Evolutionary conservation across 345 rosid genomes (phyloP).

Genomic region (Eucalyptus camaldulensis): DNA sequence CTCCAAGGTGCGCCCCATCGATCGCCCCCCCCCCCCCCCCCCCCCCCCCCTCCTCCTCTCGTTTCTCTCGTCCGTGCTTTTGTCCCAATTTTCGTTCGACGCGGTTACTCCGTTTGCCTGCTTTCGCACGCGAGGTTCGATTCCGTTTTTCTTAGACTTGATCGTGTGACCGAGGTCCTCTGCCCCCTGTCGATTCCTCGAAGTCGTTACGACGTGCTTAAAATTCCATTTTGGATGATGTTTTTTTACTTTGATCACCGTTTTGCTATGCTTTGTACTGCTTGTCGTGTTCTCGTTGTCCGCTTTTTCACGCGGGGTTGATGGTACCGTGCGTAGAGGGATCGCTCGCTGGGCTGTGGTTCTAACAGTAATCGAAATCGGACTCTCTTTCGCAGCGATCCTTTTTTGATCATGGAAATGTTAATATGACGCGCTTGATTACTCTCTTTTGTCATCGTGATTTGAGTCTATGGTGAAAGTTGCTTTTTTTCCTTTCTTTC

Average conservation of each 20-base stretch:
- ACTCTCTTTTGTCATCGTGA: neutral
- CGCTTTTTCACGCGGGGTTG: neutral
- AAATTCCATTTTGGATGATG: neutral
- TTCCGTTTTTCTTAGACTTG: neutral
- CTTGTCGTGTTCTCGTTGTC: neutral
- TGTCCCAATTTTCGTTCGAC: neutral
- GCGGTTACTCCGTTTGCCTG: neutral
- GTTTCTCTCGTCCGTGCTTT: neutral
- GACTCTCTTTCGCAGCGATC: neutral
- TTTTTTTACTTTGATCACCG: neutral
- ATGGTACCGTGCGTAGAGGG: neutral
- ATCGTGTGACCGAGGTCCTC: neutral
- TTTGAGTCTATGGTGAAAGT: neutral
- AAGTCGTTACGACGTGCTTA: neutral
- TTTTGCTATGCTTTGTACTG: neutral
- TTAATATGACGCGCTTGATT: neutral
- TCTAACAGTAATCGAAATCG: neutral
- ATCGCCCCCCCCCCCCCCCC: neutral
- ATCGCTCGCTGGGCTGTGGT: neutral
- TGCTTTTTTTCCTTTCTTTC: neutral
- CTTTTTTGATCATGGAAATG: neutral
- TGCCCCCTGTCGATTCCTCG: too few species aligned
- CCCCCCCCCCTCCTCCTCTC: neutral
- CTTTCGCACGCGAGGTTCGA: neutral
- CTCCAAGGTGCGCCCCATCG: constrained; percentile 48